Evolutionary conservation across 441 rosid species (phyloP).

Genomic region (Mallotus japonicus): DNA sequence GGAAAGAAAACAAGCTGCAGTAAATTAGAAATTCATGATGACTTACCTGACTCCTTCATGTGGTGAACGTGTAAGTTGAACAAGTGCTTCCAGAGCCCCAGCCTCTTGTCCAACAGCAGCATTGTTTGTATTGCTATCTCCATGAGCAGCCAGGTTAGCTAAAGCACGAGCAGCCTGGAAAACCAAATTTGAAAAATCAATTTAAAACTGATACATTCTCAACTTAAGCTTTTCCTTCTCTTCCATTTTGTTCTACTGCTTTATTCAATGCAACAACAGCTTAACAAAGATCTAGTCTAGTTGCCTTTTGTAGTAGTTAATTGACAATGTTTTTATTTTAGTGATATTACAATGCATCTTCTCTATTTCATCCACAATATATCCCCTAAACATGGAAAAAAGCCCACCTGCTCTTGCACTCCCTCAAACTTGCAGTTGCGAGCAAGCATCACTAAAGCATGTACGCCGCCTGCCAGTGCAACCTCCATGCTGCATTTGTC

Average conservation of each 20-base stretch:
- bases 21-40: conserved; percentile 1
- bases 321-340: conserved; percentile 4
- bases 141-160: conserved; percentile 98
- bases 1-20: background rate
- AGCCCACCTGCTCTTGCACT: conserved; percentile 89
- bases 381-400: conserved; percentile 5
- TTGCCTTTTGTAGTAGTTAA: background rate
- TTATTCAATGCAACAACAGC: background rate
- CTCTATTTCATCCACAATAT: conserved; percentile 2
- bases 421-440: conserved; percentile 88
- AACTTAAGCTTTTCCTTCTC: conserved; percentile 5
- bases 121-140: conserved; percentile 90
- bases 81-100: conserved; percentile 95
- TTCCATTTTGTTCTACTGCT: background rate
- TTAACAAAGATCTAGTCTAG: background rate
- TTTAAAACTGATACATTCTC: background rate
- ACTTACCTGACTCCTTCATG: conserved; percentile 94
- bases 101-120: conserved; percentile 95
- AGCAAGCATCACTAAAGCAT: conserved; percentile 92
- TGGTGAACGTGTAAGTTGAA: conserved; percentile 76
- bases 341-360: conserved; percentile 1
- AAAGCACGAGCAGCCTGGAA: conserved; percentile 95
- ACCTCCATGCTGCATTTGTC: conserved; percentile 97
- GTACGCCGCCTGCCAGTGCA: conserved; percentile 86
- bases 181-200: conserved; percentile 8